These are phyloP conservation scores for Perilla frutescens DNA, from an alignment of 257 asterid genomes.

Conservation along the genomic window DNA sequence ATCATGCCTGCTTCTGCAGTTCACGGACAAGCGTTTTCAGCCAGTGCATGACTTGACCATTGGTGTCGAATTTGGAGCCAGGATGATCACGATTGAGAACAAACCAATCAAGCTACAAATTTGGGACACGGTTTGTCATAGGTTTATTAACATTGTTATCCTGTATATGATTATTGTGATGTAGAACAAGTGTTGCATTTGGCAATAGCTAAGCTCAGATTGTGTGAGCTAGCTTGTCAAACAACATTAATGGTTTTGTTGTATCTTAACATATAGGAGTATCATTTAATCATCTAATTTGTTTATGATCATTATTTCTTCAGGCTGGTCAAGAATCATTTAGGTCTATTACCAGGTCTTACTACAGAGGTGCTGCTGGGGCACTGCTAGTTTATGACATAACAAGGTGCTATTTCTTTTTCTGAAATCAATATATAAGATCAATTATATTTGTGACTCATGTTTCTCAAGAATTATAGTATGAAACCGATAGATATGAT, in stretches of 20 bases:
- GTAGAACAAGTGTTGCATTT: conserved; percentile 8
- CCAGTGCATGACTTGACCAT: conserved; percentile 84
- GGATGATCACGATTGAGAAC: conserved; percentile 80
- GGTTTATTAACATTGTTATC: background rate
- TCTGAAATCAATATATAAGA: background rate
- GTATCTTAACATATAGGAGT: background rate
- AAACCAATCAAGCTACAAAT: conserved; percentile 82
- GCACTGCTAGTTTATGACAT: conserved; percentile 87
- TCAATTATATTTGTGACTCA: background rate
- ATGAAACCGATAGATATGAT: no score
- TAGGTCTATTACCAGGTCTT: conserved; percentile 83
- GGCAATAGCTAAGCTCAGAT: background rate
- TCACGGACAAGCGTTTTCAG: conserved; percentile 86
- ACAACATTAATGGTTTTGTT: background rate
- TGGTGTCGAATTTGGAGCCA: conserved; percentile 88
- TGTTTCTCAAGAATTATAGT: background rate
- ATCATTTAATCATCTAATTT: background rate
- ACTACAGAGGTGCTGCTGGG: conserved; percentile 90
- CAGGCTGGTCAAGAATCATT: conserved; percentile 92
- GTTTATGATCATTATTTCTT: conserved; percentile 17
- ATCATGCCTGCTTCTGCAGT: conserved; percentile 88
- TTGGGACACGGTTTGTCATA: conserved; percentile 77
- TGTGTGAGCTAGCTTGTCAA: background rate
- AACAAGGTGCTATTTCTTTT: conserved; percentile 57
- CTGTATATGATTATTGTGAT: background rate